Base-by-base conservation (phyloP, 1,139 yeast species). In the Saccharomyces hybrid region DNA sequence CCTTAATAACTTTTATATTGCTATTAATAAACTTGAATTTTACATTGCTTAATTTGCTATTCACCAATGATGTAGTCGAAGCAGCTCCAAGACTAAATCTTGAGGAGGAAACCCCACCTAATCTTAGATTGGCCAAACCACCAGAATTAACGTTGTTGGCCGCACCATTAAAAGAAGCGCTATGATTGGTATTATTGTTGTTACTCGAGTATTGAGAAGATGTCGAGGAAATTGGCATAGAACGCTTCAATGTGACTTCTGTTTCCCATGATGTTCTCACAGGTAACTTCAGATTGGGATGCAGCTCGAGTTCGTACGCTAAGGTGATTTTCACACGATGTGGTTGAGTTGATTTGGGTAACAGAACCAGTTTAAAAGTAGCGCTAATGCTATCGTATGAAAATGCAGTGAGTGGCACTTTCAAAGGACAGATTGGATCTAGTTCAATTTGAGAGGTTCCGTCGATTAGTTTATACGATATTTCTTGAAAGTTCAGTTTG, bases 231-330 rank as follows among this genome's bases (percentile, higher is more conserved):
- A 50, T 51, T n/a, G 50, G 52, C 32, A 51, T 49, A n/a, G 60
- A 56, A 44, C 55, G 59, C 55, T 65, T 64, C 23, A 66, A 51
- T 3, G 70, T 63, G 3, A 68, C 64, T 38, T 67, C 71, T 3
- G 71, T 67, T 50, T 67, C 68, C 72, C 72, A 68, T 14, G 61
- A 48, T 5, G 72, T 68, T 4, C 56, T 47, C 14, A 67, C 58
- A 4, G 65, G 65, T 48, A 63, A 50, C 42, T 20, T 54, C 38
- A 41, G 49, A 25, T 26, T 50, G 30, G 42, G 28, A 32, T 49
- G 34, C n/a, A 53, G 38, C n/a, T 30, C 42, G 26, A 65, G 53
- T 13, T 47, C 44, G 52, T 67, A 68, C 3, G 56, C 55, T 13
- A 68, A 56, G 16, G 63, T 61, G 1, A 68, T 57, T 28, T 59